A percentile compares a stretch with the other conserved stretches of the same genome.
Conservation (phyloP, 441 rosid genomes). For the Francoa sonchifolia region DNA sequence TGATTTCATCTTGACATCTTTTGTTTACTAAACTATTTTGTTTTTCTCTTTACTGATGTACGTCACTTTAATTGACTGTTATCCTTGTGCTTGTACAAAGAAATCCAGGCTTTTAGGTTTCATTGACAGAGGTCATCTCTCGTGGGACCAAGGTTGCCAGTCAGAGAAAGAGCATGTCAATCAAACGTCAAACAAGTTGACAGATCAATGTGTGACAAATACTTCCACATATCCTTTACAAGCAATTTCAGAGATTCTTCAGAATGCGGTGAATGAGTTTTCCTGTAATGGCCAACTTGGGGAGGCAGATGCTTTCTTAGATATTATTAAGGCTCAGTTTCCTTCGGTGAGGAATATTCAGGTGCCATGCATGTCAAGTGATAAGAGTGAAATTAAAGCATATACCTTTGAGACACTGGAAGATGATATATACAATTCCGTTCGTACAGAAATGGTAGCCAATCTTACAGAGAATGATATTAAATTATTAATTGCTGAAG, state of each 20-base stretch:
- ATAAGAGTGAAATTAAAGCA: conserved; percentile 27
- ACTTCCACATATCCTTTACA: conserved; percentile 24
- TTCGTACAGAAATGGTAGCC: conserved; percentile 27
- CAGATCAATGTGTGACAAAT: conserved; percentile 21
- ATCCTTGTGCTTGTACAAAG: conserved; percentile 26
- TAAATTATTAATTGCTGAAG: conserved; percentile 20
- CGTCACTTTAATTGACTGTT: too few relatives aligned
- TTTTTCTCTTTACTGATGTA: too few relatives aligned
- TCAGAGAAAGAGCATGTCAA: conserved; percentile 25
- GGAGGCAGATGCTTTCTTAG: conserved; percentile 42
- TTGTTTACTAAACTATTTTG: too few relatives aligned
- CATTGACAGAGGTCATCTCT: conserved; percentile 55
- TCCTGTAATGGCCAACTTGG: conserved; percentile 25
- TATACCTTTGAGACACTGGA: conserved; percentile 46
- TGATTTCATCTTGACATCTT: too few relatives aligned
- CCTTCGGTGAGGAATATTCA: conserved; percentile 36
- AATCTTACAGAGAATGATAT: conserved; percentile 19
- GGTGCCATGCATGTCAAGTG: conserved; percentile 25
- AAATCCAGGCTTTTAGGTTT: conserved; percentile 87
- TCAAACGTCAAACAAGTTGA: conserved; percentile 18
- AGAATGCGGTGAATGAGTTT: conserved; percentile 39
- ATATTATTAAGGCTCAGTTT: conserved; percentile 40
- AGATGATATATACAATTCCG: conserved; percentile 39
- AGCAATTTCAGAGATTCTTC: conserved; percentile 29
- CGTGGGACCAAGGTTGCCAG: conserved; percentile 49